Evolutionary conservation across 768 basidiomycete genomes (phyloP), one percentile per base, ranked within the genome.

Genomic region (Tubosaeta brunneosetosa): DNA sequence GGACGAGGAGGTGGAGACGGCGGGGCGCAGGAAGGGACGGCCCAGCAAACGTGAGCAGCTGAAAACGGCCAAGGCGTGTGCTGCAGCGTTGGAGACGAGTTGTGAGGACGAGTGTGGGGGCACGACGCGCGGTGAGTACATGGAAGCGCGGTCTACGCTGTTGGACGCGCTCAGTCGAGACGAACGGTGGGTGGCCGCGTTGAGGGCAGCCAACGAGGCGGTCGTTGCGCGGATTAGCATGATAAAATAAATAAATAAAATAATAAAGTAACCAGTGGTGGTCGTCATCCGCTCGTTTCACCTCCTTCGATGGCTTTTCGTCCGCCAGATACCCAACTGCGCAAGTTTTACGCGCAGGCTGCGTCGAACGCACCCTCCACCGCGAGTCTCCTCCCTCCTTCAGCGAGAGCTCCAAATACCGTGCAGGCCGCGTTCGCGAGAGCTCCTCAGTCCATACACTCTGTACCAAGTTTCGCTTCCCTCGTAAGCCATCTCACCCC

Each of bases 1-100:
- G 2, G 73, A 73, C 33, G 44, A 19, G 4, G 45, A 22, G 5
- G 45, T 12, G 55, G 77, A 52, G 64, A 4, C 14, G 49, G 3
- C 53, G 14, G 61, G 49, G 25, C 64, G 71, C 32, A 83, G 77
- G 63, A 83, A 76, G 63, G 86, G 86, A 7, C 77, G 86, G 0
- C 85, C 84, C 2, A 75, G 83, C 5, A 83, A 73, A 58, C 76
- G 80, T 4, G 86, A 86, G 43, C 83, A 77, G 64, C 68, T 68
- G 4, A 77, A 76, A 58, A 83, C 77, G 65, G 78, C 79, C 6
- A 77, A 77, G 58, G 70, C 73, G 8, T 75, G 80, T 0, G 60
- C 85, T 1, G 71, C 70, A 4, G 69, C 71, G 4, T 64, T 88
- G 55, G 78, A 80, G 19, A 70, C 68, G 78, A 63, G 83, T 27